Percentiles rank a stretch among this genome's conserved stretches.
Evolutionary conservation across 176 grass and related monocot species (phyloP).

Genomic region (Ampelocalamus luodianensis): DNA sequence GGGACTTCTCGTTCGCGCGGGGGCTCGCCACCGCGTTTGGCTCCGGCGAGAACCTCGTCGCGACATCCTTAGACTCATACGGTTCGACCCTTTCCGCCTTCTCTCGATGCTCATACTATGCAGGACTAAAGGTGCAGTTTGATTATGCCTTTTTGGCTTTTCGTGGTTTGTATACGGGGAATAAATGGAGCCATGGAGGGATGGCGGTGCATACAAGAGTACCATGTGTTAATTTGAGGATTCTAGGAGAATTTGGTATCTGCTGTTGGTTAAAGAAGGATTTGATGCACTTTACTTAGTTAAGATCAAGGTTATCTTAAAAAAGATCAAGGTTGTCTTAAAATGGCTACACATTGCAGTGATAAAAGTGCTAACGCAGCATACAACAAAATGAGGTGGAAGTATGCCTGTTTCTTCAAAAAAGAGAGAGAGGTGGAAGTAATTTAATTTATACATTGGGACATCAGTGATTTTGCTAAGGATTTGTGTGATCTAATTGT

Average conservation of each 20-base stretch:
- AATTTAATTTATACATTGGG: conserved; percentile 21
- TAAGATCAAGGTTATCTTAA: not conserved
- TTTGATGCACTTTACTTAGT: not conserved
- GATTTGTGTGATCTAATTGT: not conserved
- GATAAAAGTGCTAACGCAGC: not conserved
- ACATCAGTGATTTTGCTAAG: not conserved
- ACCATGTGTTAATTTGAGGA: not conserved
- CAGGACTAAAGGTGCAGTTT: not conserved
- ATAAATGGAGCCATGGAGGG: not conserved
- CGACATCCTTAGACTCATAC: conserved; percentile 56
- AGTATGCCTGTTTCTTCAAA: not conserved
- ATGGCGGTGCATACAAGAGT: not conserved
- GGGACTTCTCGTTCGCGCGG: conserved; percentile 65
- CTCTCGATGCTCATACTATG: not conserved
- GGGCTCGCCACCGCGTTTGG: conserved; percentile 58
- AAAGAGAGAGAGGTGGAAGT: not conserved
- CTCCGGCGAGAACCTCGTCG: conserved; percentile 62
- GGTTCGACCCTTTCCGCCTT: conserved; percentile 30
- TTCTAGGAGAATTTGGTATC: not conserved
- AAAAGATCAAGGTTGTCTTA: not conserved
- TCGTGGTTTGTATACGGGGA: not conserved
- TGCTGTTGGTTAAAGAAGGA: not conserved
- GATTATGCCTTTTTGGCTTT: not conserved
- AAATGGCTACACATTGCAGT: not conserved
- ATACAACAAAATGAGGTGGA: not conserved